Evolutionary conservation across 306 rosid genomes (phyloP).

Genomic region (Gynostemma pentaphyllum): DNA sequence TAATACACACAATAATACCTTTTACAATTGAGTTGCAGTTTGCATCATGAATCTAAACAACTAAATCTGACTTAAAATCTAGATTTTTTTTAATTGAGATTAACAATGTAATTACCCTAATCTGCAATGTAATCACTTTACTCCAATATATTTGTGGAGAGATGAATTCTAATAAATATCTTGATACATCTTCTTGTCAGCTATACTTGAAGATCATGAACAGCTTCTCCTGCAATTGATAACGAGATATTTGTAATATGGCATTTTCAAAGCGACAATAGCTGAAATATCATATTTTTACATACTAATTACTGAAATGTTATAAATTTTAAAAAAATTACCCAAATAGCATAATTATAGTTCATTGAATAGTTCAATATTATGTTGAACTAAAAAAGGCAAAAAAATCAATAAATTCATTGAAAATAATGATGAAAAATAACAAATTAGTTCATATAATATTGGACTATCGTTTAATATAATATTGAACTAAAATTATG

Average conservation of each 20-base stretch:
- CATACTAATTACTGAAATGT: no score
- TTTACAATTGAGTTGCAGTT: background rate
- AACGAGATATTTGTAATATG: background rate
- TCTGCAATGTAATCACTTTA: slow-evolving; percentile 6
- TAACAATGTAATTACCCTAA: slow-evolving; percentile 2
- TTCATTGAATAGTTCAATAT: no score
- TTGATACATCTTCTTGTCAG: background rate
- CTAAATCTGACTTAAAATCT: slow-evolving; percentile 1
- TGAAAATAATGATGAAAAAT: no score
- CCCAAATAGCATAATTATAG: no score
- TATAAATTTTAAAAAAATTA: no score
- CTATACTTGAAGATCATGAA: slow-evolving; percentile 25
- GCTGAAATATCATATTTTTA: no score
- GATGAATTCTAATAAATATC: background rate
- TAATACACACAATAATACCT: background rate
- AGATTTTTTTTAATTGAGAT: background rate
- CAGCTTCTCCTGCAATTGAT: slow-evolving; percentile 35
- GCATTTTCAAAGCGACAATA: no score
- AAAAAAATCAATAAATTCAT: no score
- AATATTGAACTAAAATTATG: no score
- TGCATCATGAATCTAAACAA: slow-evolving; percentile 1
- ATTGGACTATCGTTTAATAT: no score
- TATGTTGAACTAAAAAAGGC: no score
- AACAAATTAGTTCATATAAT: no score
- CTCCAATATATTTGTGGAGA: slow-evolving; percentile 6